phyloP scores from a whole-genome alignment of 352 stramenopile genomes.

The Chrysophaeum taylorii region DNA sequence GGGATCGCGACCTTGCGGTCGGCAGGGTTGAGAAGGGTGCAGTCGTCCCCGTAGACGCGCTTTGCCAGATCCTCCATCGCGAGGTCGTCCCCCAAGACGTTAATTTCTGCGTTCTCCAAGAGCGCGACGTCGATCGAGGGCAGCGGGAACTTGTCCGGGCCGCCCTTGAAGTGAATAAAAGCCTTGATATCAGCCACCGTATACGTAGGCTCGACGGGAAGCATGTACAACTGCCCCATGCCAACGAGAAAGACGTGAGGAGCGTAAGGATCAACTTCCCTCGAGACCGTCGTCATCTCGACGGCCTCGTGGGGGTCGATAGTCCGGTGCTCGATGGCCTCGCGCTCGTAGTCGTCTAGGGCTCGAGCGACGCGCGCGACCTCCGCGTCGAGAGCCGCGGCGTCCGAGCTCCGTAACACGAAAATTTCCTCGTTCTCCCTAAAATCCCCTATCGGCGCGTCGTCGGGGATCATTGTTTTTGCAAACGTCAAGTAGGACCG shows the following conservation, averaged over 20 bases:
- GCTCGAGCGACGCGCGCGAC: background rate
- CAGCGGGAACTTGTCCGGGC: background rate
- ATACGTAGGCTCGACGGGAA: slow-evolving; percentile 1
- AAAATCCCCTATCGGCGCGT: background rate
- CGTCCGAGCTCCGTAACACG: background rate
- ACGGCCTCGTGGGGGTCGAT: background rate
- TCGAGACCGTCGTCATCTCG: background rate
- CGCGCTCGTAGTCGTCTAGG: background rate
- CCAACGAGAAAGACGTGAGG: background rate
- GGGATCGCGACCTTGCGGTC: background rate
- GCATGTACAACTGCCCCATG: slow-evolving; percentile 1
- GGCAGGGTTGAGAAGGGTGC: background rate
- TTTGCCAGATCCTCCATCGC: background rate
- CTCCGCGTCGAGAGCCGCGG: background rate
- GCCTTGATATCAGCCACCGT: slow-evolving; percentile 3
- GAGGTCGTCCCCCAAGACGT: background rate
- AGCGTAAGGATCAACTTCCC: background rate
- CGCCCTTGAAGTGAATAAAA: slow-evolving; percentile 9
- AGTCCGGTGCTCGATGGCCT: background rate
- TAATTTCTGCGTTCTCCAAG: slow-evolving; percentile 2
- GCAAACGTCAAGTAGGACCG: slow-evolving; percentile 6
- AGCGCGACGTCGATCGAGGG: background rate
- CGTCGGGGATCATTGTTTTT: background rate
- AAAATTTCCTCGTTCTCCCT: slow-evolving; percentile 6
- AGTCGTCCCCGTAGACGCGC: background rate